Percentiles rank a stretch among this genome's conserved stretches.
Evolutionary conservation across 1,284 basidiomycete species (phyloP).

Genomic region (Trametes hirsuta): DNA sequence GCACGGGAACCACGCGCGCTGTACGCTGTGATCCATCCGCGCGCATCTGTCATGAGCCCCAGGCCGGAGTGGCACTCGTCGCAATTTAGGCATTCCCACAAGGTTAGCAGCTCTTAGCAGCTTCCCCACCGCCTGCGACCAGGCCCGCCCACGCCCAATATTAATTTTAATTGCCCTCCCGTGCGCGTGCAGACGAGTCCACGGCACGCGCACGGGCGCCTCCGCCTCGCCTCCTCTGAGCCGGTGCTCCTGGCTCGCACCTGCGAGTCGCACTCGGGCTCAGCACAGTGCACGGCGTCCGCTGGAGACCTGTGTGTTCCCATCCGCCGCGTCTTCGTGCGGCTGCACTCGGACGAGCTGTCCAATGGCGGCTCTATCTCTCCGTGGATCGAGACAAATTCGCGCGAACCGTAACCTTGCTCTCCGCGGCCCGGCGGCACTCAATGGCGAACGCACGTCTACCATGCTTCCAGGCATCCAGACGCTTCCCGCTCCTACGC

Average conservation of each 20-base stretch:
- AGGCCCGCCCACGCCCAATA: conserved; percentile 1
- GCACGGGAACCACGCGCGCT: conserved; percentile 7
- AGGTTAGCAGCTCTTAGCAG: conserved; percentile 10
- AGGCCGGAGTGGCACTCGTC: conserved; percentile 4
- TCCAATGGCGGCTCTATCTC: conserved; percentile 20
- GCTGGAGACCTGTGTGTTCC: conserved; percentile 17
- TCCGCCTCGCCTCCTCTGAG: neutral
- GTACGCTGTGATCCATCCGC: conserved; percentile 11
- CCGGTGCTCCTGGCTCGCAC: neutral
- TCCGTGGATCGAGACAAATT: conserved; percentile 13
- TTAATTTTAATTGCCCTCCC: neutral
- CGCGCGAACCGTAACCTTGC: conserved; percentile 20
- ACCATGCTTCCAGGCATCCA: conserved; percentile 22
- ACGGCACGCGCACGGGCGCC: neutral
- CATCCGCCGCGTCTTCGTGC: conserved; percentile 16
- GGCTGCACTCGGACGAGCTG: conserved; percentile 9
- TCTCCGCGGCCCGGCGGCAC: conserved; percentile 19
- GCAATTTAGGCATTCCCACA: conserved; percentile 20
- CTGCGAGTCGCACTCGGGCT: neutral
- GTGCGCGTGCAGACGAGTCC: neutral
- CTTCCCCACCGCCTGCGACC: conserved; percentile 7
- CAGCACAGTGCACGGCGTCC: conserved; percentile 1
- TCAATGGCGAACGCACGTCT: conserved; percentile 22
- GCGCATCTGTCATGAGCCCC: neutral
- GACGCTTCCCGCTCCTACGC: conserved; percentile 16